phyloP scores from a whole-genome alignment of 768 basidiomycete genomes.

The Saitozyma podzolica region DNA sequence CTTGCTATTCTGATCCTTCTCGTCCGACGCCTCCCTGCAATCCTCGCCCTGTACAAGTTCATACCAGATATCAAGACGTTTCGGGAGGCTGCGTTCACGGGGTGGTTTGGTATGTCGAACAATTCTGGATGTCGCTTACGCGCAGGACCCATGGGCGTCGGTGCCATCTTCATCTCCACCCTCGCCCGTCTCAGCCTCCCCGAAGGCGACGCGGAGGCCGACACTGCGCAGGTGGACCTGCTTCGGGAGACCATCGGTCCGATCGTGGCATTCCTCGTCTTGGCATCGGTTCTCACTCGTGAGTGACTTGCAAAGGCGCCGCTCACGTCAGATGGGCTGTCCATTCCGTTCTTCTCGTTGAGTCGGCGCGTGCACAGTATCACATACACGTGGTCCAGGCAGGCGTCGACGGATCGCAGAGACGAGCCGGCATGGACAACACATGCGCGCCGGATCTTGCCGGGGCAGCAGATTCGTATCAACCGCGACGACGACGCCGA shows the following conservation, averaged over 20 bases:
- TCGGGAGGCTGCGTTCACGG: conserved; percentile 88
- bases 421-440: conserved; percentile 77
- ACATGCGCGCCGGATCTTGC: conserved; percentile 68
- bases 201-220: conserved; percentile 53
- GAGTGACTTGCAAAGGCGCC: conserved; percentile 13
- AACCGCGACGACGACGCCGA: conserved; percentile 67
- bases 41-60: conserved; percentile 81
- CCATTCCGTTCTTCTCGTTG: conserved; percentile 91
- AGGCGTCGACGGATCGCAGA: conserved; percentile 57
- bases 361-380: conserved; percentile 87
- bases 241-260: conserved; percentile 81
- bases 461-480: conserved; percentile 76
- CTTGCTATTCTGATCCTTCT: conserved; percentile 79
- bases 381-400: conserved; percentile 85
- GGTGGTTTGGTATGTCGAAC: conserved; percentile 90
- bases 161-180: conserved; percentile 80
- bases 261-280: conserved; percentile 90
- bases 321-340: conserved; percentile 65
- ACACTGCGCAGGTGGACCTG: conserved; percentile 63
- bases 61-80: conserved; percentile 96
- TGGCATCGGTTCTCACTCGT: conserved; percentile 73
- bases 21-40: conserved; percentile 77
- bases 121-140: conserved; percentile 58
- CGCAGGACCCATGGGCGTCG: conserved; percentile 78
- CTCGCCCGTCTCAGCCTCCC: conserved; percentile 51